Base-by-base conservation (phyloP, 148 eudicot species). In the Chenopodium formosanum region DNA sequence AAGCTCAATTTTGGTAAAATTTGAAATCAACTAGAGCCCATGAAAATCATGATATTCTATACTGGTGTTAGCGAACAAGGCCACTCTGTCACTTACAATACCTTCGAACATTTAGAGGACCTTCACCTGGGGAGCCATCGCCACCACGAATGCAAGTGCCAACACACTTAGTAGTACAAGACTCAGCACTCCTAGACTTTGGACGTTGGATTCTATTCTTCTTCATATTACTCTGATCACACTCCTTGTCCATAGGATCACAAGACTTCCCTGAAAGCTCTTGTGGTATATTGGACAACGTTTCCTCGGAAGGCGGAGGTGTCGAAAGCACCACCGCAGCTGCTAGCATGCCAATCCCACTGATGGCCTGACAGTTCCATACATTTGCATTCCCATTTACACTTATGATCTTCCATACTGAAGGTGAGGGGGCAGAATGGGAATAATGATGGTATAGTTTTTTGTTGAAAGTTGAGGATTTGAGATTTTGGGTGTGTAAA, bases 141-240 rank as follows among this genome's bases (percentile, higher is more conserved):
- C 94, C 97, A 9, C 97, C 96, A 7, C 90, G 90, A 72, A 90
- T 91, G 80, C 98, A 95, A 84, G 98, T 95, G 32, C 89, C 86
- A 19, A 88, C 89, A 58, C 98, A 95, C 80, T 95, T 93, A 22
- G 82, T 86, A 12, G 96, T 92, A 83, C 98, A 95, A 8, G 83
- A 76, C 84, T 95, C 98, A 1, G 98, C 97, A 80, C 87, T 88
- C 78, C 90, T 91, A 1, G 98, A 93, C 78, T 93, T 95, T n/a
- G 98, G 98, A 34, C 88, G 79, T 60, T 95, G 98, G 13, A 95
- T 95, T 78, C 91, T 90, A 22, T 79, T 80, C 83, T 72, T 78
- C 22, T 72, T 78, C 22, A 58, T 84, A 68, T 85, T 93, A 73
- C 83, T 87, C 79, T 81, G 25, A 67, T 72, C 56, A 82, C 97